A percentile compares a stretch with the other conserved stretches of the same genome.
Conservation (phyloP, 768 basidiomycete species). For the Pholiota conissans region DNA sequence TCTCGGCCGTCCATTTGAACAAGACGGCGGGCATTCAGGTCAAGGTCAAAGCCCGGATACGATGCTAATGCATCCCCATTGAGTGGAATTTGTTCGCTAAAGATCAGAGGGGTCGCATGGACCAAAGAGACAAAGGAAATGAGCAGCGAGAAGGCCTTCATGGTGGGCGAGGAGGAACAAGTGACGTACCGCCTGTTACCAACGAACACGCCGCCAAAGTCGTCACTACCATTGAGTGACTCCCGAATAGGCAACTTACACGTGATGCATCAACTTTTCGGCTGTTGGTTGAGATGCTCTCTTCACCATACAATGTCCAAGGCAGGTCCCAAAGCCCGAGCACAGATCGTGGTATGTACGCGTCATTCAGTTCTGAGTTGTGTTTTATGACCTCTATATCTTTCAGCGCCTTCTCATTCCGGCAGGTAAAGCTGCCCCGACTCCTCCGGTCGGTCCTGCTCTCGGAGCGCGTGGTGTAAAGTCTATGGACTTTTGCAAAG, state of each 20-base stretch:
- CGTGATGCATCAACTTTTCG: slow-evolving; percentile 5
- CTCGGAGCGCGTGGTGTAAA: slow-evolving; percentile 98
- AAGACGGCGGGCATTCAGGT: slow-evolving; percentile 71
- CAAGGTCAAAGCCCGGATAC: slow-evolving; percentile 66
- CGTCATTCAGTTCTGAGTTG: background rate
- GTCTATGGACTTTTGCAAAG: slow-evolving; percentile 99
- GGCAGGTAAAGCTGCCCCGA: slow-evolving; percentile 94
- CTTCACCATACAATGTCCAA: slow-evolving; percentile 59
- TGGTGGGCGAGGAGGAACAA: slow-evolving; percentile 23
- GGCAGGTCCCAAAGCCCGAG: slow-evolving; percentile 56
- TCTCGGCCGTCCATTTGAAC: slow-evolving; percentile 71
- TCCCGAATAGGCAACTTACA: background rate
- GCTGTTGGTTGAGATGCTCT: slow-evolving; percentile 4
- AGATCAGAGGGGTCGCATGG: slow-evolving; percentile 37
- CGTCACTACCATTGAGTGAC: background rate
- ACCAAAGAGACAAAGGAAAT: slow-evolving; percentile 44
- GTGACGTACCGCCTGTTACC: background rate
- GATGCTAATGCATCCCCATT: slow-evolving; percentile 25
- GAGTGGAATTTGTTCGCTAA: slow-evolving; percentile 40
- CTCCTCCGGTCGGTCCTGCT: slow-evolving; percentile 95
- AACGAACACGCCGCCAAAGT: background rate
- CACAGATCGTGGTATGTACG: slow-evolving; percentile 73
- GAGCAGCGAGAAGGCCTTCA: slow-evolving; percentile 51
- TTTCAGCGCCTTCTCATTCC: slow-evolving; percentile 79
- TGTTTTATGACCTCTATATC: slow-evolving; percentile 14